These are phyloP conservation scores for Aspergillus sp. DNA, from an alignment of 2,329 filamentous ascomycete genomes.

Conservation along the genomic window DNA sequence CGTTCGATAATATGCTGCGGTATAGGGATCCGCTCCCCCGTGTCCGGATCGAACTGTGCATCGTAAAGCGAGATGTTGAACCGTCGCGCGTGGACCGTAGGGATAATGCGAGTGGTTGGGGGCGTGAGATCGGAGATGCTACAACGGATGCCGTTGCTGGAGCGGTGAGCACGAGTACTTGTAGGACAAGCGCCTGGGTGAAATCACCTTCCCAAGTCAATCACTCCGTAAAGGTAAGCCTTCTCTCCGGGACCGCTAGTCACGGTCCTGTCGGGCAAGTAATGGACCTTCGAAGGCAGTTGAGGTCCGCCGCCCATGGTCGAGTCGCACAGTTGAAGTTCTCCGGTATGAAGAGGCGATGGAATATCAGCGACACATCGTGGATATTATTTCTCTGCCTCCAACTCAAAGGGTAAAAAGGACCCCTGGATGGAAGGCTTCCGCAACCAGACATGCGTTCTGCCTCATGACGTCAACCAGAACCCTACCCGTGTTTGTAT, in stretches of 20 bases:
- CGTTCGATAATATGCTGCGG: constrained; percentile 57
- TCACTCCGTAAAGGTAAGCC: constrained; percentile 27
- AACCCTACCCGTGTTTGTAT: no score
- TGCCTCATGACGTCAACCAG: no score
- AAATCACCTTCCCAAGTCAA: constrained; percentile 37
- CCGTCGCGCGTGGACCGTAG: constrained; percentile 72
- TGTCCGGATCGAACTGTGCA: constrained; percentile 51
- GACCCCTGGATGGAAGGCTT: no score
- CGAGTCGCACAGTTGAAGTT: neutral
- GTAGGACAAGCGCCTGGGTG: neutral
- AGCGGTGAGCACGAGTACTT: neutral
- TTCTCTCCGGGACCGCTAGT: neutral
- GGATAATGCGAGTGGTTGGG: constrained; percentile 68
- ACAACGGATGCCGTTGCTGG: constrained; percentile 83
- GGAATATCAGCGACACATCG: no score
- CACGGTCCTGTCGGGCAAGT: neutral
- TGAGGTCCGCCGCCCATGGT: constrained; percentile 1
- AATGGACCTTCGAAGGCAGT: neutral
- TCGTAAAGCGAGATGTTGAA: constrained; percentile 82
- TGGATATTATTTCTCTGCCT: no score
- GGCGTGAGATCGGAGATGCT: constrained; percentile 76
- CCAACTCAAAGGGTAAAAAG: no score
- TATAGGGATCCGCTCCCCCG: constrained; percentile 50
- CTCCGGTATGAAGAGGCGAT: no score
- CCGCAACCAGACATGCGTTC: no score